Percentiles rank a stretch among this genome's conserved stretches.
Conservation (phyloP, 768 basidiomycete species). For the Nevesoporus exiguus region DNA sequence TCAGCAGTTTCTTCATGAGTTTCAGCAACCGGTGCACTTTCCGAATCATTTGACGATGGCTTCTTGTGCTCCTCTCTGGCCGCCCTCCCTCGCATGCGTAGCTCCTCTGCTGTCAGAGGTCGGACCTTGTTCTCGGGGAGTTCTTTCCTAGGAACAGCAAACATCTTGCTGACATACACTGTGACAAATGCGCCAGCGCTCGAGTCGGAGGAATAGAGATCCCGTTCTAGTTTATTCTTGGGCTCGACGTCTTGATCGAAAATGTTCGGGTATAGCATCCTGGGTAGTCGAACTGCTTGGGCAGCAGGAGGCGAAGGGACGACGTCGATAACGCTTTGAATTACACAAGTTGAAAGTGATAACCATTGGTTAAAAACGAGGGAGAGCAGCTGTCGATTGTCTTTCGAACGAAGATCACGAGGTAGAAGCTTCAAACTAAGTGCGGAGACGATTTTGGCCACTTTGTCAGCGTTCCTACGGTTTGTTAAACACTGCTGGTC, state of each 20-base stretch:
- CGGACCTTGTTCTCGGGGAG: slow-evolving; percentile 85
- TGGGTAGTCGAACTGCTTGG: slow-evolving; percentile 80
- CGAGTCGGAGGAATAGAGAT: slow-evolving; percentile 71
- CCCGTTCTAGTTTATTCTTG: slow-evolving; percentile 78
- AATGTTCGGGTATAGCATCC: slow-evolving; percentile 84
- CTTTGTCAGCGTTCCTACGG: slow-evolving; percentile 81
- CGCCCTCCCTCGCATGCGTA: slow-evolving; percentile 63
- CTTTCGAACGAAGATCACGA: slow-evolving; percentile 90
- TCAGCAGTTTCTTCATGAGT: background rate
- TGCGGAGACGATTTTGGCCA: slow-evolving; percentile 80
- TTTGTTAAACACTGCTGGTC: slow-evolving; percentile 8
- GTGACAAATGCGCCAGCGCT: slow-evolving; percentile 56
- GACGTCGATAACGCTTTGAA: slow-evolving; percentile 88
- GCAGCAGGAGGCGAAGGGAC: slow-evolving; percentile 86
- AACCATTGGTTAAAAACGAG: slow-evolving; percentile 96
- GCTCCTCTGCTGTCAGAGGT: slow-evolving; percentile 76
- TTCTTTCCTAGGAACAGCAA: slow-evolving; percentile 77
- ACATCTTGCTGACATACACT: slow-evolving; percentile 98
- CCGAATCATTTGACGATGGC: slow-evolving; percentile 27
- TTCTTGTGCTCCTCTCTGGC: slow-evolving; percentile 42
- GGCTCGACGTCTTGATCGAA: slow-evolving; percentile 58
- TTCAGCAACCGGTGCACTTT: slow-evolving; percentile 6
- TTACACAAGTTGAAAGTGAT: slow-evolving; percentile 87
- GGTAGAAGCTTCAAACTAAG: slow-evolving; percentile 80
- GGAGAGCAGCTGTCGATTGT: slow-evolving; percentile 76